Base-by-base conservation (phyloP, 2,329 filamentous ascomycete species). In the Ophiobolus disseminans region DNA sequence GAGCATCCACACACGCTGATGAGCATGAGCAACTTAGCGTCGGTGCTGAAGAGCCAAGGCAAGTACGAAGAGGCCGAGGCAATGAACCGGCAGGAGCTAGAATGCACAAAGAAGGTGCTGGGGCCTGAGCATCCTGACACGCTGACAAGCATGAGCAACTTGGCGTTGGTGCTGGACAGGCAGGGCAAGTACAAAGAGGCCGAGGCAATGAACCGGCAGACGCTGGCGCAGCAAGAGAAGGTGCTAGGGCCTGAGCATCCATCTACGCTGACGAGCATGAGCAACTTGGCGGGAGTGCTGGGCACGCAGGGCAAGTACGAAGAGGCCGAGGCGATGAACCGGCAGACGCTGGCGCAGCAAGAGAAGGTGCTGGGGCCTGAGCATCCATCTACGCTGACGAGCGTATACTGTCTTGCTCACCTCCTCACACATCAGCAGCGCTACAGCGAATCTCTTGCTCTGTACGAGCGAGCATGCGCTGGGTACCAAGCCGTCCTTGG, bases 1-100 rank as follows among this genome's bases (percentile, higher is more conserved):
- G 25, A 42, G 36, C 34, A 36, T 36, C 11, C 21, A 11, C 34
- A 21, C 16, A 36, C 34, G 21, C 4, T 36, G 4, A 19, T 21
- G 34, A 36, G 34, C 17, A 36, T 36, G 34, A 36, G 13, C 4
- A 19, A 36, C 19, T 14, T 36, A 10, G 34, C 16, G 21, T 21
- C 21, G 21, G 34, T 6, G 21, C 7, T 36, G 19, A 4, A 10
- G 3, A 56, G 21, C 30, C 62, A 58, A 25, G 56, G 52, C 5
- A 55, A 63, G 34, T 48, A 42, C 32, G 38, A 31, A 11, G 34
- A 47, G 19, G 48, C 45, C 19, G 50, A 53, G 20, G 17, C 23
- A 4, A 40, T 48, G 21, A 35, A 45, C 23, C n/a, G 22, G 13
- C 4, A 48, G 38, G 42, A 38, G 28, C 28, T 47, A 10, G 44